Base-by-base conservation (phyloP, 73 alveolate species). In the Symbiodinium natans region DNA sequence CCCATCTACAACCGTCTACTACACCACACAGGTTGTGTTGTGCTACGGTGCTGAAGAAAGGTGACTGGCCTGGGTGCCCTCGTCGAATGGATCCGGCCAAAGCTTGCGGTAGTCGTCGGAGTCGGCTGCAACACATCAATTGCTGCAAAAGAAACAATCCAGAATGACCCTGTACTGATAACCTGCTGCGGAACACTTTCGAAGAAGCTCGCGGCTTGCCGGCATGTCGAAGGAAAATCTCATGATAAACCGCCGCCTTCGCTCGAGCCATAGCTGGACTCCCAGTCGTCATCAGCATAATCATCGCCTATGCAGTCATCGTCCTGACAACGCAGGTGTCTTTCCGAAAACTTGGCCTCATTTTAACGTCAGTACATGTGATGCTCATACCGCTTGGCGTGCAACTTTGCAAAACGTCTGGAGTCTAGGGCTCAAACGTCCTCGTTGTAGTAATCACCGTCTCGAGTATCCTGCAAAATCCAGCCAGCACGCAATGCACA, bases 1-100 rank as follows among this genome's bases (percentile, higher is more conserved):
- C n/a, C n/a, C n/a, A n/a, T n/a, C n/a, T n/a, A n/a, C n/a, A n/a
- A n/a, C n/a, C n/a, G n/a, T n/a, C n/a, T n/a, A n/a, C n/a, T n/a
- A n/a, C n/a, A n/a, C n/a, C n/a, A n/a, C n/a, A n/a, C n/a, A n/a
- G n/a, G n/a, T n/a, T n/a, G n/a, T n/a, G n/a, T n/a, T n/a, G n/a
- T n/a, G n/a, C n/a, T n/a, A n/a, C n/a, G n/a, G n/a, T n/a, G n/a
- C n/a, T 46, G 59, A 9, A 46, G 59, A 6, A 46, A 46, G 59
- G 13, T 34, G 42, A 29, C 41, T 11, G 19, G 87, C 87, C 87
- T 80, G 38, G 36, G 87, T 80, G 36, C 87, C 87, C 87, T 80
- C 56, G 33, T 80, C 87, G 31, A 38, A 80, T 54, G 87, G 87
- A 17, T 80, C 87, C 13, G 87, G 87, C 87, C 87, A 80, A 38